These are phyloP conservation scores for Erodium trifolium DNA, from an alignment of 441 rosid species.

Conservation along the genomic window DNA sequence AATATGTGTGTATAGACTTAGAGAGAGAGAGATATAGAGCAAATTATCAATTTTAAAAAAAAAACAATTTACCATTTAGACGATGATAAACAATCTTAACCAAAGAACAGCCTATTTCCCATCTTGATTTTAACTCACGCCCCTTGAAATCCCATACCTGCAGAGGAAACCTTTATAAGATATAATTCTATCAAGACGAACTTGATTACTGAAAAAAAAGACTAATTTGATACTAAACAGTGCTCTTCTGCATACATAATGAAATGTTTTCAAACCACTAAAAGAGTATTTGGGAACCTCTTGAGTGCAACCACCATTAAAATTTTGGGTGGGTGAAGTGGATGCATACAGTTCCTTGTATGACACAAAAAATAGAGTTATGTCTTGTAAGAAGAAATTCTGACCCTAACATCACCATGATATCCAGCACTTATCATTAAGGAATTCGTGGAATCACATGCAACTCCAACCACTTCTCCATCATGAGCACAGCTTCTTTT, in stretches of 20 bases:
- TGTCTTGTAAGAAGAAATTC: constrained; percentile 11
- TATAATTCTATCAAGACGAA: constrained; percentile 1
- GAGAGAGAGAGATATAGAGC: background rate
- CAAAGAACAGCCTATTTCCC: constrained; percentile 73
- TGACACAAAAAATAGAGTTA: background rate
- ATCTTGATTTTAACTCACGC: constrained; percentile 54
- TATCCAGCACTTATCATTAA: constrained; percentile 91
- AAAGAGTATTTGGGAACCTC: background rate
- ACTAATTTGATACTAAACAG: constrained; percentile 7
- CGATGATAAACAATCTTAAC: constrained; percentile 75
- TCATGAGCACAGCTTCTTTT: constrained; percentile 52
- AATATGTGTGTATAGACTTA: background rate
- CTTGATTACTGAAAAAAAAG: too few species aligned
- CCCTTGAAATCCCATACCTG: constrained; percentile 98
- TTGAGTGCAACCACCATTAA: background rate
- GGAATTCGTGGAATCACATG: constrained; percentile 89
- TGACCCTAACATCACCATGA: constrained; percentile 82
- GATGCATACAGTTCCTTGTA: background rate
- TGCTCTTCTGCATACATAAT: constrained; percentile 1
- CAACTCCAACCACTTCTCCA: constrained; percentile 87
- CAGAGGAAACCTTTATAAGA: constrained; percentile 13
- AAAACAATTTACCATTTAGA: constrained; percentile 47
- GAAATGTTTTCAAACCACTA: background rate
- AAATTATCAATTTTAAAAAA: background rate
- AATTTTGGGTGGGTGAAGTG: background rate